Evolutionary conservation across 495 filamentous ascomycete genomes (phyloP).

Genomic region (Elaphomyces granulatus): DNA sequence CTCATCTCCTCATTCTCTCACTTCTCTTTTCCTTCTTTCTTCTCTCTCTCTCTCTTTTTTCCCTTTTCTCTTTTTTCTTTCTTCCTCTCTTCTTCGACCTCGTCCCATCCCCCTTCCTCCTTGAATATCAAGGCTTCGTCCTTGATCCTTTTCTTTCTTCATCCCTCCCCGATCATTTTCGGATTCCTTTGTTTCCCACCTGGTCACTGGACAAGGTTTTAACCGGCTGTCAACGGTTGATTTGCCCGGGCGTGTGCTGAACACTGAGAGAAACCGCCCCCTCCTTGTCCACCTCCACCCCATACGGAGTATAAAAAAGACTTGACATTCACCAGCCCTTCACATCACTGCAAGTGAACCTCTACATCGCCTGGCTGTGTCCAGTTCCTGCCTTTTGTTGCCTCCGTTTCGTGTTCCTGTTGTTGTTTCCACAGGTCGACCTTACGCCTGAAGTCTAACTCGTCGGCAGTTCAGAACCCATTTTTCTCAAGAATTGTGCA

Average conservation of each 20-base stretch:
- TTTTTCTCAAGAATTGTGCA: slow-evolving; percentile 9
- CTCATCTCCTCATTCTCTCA: slow-evolving; percentile 8
- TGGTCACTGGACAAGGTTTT: no score
- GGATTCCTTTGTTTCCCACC: background rate
- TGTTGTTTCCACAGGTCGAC: slow-evolving; percentile 4
- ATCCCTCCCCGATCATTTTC: slow-evolving; percentile 1
- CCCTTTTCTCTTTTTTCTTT: slow-evolving; percentile 8
- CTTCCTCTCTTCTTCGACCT: slow-evolving; percentile 7
- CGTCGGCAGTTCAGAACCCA: background rate
- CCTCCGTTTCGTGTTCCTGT: background rate
- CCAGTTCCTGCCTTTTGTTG: no score
- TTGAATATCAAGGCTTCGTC: background rate
- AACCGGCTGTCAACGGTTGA: background rate
- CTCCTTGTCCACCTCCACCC: background rate
- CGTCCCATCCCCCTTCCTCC: slow-evolving; percentile 3
- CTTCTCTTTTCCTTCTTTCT: slow-evolving; percentile 7
- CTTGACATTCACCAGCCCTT: no score
- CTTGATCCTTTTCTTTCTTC: background rate
- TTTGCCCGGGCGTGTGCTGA: background rate
- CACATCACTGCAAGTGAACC: no score
- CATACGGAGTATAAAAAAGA: no score
- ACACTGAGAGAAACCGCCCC: background rate
- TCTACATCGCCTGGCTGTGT: no score
- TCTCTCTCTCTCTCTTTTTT: slow-evolving; percentile 9
- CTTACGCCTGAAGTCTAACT: no score